Conservation (phyloP, 176 grass and related monocot species). For the Miscanthus lutarioriparius region DNA sequence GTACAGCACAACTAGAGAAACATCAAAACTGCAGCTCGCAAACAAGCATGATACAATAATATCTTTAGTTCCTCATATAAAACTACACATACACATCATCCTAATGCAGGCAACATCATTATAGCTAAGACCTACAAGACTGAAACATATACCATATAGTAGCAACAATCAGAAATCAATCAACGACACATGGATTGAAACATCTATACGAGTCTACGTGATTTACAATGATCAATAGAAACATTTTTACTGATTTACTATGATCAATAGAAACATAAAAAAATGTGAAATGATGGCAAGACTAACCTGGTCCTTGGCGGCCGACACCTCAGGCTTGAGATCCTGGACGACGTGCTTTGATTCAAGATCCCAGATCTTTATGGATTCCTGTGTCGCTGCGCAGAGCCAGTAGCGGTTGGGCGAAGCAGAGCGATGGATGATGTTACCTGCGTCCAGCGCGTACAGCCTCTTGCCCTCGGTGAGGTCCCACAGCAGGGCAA, state of each 20-base stretch:
- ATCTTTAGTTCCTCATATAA: not conserved
- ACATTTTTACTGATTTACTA: not conserved
- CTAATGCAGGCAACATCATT: not conserved
- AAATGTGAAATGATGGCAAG: not conserved
- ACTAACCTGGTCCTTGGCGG: conserved; percentile 71
- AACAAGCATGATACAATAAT: not conserved
- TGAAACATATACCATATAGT: not conserved
- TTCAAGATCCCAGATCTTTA: conserved; percentile 98
- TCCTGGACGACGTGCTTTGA: conserved; percentile 92
- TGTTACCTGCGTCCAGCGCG: conserved; percentile 65
- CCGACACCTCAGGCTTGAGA: conserved; percentile 61
- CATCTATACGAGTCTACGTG: not conserved
- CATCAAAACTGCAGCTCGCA: not conserved
- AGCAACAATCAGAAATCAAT: not conserved
- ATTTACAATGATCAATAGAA: not conserved
- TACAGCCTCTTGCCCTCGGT: conserved; percentile 87
- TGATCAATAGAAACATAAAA: not conserved
- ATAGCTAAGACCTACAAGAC: not conserved
- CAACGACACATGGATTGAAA: not conserved
- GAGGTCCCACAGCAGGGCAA: conserved; percentile 81
- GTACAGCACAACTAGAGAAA: not conserved
- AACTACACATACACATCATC: not conserved
- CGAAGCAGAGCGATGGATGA: conserved; percentile 88
- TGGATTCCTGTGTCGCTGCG: conserved; percentile 78
- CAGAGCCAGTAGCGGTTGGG: conserved; percentile 96